Percentiles rank a stretch among this genome's conserved stretches.
These are phyloP conservation scores for Schrenkiella parvula DNA, from an alignment of 345 rosid genomes.

Conservation along the genomic window DNA sequence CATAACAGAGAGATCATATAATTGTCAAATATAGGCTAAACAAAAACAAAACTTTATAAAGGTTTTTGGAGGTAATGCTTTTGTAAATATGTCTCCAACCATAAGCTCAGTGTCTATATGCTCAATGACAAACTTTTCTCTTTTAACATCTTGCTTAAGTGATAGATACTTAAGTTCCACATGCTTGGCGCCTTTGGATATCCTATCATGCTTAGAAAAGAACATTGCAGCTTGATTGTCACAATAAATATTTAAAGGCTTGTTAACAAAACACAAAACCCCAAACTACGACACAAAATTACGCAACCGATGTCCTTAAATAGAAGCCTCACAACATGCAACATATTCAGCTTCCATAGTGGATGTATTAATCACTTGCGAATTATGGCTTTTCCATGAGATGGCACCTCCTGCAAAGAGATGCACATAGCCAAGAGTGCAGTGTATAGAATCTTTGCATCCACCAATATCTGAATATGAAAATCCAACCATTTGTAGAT, in stretches of 20 bases:
- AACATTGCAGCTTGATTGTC: neutral
- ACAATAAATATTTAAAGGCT: neutral
- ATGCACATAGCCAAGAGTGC: neutral
- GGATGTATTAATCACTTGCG: neutral
- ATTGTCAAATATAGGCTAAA: neutral
- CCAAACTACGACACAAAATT: neutral
- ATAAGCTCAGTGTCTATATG: neutral
- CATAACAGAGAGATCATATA: neutral
- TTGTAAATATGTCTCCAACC: neutral
- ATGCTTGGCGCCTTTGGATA: neutral
- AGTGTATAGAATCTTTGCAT: neutral
- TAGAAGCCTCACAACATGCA: neutral
- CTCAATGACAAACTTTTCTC: neutral
- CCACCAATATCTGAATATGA: neutral
- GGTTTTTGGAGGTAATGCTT: neutral
- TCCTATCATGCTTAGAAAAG: neutral
- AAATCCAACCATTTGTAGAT: neutral
- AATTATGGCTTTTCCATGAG: neutral
- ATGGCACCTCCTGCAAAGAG: neutral
- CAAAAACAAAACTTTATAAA: neutral
- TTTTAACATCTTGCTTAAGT: neutral
- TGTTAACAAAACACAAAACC: too few relatives aligned
- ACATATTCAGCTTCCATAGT: neutral
- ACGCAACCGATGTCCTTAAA: neutral
- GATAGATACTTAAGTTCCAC: neutral